These are phyloP conservation scores for Aspergillus sparsus DNA, from an alignment of 495 filamentous ascomycete species.

Conservation along the genomic window DNA sequence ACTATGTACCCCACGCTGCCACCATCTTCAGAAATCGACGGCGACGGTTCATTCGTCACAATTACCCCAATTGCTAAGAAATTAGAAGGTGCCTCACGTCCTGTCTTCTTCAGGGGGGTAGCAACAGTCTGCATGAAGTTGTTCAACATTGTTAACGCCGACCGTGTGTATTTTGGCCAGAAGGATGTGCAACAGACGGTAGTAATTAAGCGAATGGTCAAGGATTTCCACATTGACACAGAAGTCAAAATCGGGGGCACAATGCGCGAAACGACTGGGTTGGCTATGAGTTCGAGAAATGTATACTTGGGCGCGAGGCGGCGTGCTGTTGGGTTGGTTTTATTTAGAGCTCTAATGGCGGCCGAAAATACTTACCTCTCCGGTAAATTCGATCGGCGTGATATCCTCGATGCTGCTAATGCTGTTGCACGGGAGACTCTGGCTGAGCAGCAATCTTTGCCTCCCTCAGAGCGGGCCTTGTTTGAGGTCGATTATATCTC, in stretches of 20 bases:
- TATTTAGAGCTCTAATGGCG: conserved; percentile 65
- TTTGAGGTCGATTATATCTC: conserved; percentile 91
- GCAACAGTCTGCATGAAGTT: conserved; percentile 97
- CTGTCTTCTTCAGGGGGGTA: conserved; percentile 94
- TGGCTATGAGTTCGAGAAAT: conserved; percentile 94
- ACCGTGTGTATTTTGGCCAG: conserved; percentile 93
- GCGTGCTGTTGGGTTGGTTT: conserved; percentile 67
- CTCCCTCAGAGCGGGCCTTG: conserved; percentile 60
- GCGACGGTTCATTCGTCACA: conserved; percentile 87
- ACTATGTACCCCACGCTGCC: conserved; percentile 87
- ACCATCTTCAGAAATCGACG: conserved; percentile 75
- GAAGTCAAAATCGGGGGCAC: conserved; percentile 75
- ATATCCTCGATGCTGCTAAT: conserved; percentile 68
- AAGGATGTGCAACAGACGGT: conserved; percentile 98
- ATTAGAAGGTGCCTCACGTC: conserved; percentile 82
- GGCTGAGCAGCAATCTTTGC: conserved; percentile 62
- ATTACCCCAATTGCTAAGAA: conserved; percentile 79
- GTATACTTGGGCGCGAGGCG: conserved; percentile 83
- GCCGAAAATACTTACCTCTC: conserved; percentile 67
- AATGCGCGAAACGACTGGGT: conserved; percentile 73
- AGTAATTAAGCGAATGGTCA: conserved; percentile 80
- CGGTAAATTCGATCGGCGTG: conserved; percentile 57
- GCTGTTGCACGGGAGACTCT: conserved; percentile 50
- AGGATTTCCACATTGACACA: conserved; percentile 81
- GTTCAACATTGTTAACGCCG: conserved; percentile 87